Percentiles rank a stretch among this genome's conserved stretches.
These are phyloP conservation scores for Aspergillus clavatus DNA, from an alignment of 2,329 filamentous ascomycete species.

Conservation along the genomic window DNA sequence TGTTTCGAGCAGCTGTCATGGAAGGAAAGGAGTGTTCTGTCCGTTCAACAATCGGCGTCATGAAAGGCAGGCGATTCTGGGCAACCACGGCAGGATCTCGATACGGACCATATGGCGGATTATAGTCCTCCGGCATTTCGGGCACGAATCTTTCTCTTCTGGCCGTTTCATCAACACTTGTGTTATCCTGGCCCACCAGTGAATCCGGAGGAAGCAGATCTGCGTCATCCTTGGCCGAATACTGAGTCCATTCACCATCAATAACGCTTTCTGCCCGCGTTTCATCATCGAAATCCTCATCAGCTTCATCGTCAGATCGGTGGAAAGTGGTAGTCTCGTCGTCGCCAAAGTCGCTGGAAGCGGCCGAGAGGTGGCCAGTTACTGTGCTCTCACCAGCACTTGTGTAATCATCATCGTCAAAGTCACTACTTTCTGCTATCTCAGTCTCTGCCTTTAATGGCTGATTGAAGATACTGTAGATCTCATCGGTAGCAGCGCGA, in stretches of 20 bases:
- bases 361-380: slow-evolving; percentile 64
- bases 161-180: slow-evolving; percentile 30
- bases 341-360: slow-evolving; percentile 61
- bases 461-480: slow-evolving; percentile 95
- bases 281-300: slow-evolving; percentile 38
- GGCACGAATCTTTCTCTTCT: slow-evolving; percentile 45
- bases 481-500: slow-evolving; percentile 90
- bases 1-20: slow-evolving; percentile 53
- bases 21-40: slow-evolving; percentile 80
- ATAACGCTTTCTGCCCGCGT: slow-evolving; percentile 52
- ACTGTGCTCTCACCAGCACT: slow-evolving; percentile 80
- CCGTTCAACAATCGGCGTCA: slow-evolving; percentile 96
- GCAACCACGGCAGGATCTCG: slow-evolving; percentile 73
- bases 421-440: slow-evolving; percentile 58
- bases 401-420: slow-evolving; percentile 71
- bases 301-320: slow-evolving; percentile 41
- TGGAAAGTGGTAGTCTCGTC: slow-evolving; percentile 46
- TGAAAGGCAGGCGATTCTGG: slow-evolving; percentile 90
- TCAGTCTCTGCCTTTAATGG: slow-evolving; percentile 56
- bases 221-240: slow-evolving; percentile 68
- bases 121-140: slow-evolving; percentile 81
- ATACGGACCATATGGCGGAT: slow-evolving; percentile 72
- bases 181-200: slow-evolving; percentile 16
- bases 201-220: slow-evolving; percentile 20
- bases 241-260: slow-evolving; percentile 80